Conservation (phyloP, 768 basidiomycete species). For the Lyophyllum semitale region DNA sequence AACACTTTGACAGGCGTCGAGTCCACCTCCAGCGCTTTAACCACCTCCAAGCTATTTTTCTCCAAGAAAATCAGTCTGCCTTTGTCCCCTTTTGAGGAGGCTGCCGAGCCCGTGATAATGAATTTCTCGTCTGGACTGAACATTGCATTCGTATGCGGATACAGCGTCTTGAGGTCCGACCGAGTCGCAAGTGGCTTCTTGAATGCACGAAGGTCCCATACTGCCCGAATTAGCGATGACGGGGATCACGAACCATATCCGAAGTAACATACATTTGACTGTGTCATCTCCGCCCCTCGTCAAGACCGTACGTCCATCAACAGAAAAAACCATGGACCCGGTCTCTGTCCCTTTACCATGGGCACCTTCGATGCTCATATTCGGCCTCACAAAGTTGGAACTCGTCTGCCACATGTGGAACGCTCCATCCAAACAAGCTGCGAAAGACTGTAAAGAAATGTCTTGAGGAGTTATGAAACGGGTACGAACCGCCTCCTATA, state of each 20-base stretch:
- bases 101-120: conserved; percentile 81
- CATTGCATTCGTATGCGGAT: conserved; percentile 90
- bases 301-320: conserved; percentile 83
- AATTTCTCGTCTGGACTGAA: conserved; percentile 95
- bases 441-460: neutral
- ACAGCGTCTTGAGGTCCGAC: conserved; percentile 68
- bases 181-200: conserved; percentile 83
- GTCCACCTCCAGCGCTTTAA: conserved; percentile 67
- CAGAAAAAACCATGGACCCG: conserved; percentile 84
- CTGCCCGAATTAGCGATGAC: conserved; percentile 37
- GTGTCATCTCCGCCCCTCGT: conserved; percentile 95
- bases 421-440: conserved; percentile 90
- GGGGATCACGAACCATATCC: neutral
- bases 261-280: conserved; percentile 76
- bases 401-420: conserved; percentile 91
- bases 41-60: conserved; percentile 69
- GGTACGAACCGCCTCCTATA: conserved; percentile 78
- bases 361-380: conserved; percentile 82
- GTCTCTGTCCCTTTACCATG: conserved; percentile 87
- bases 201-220: conserved; percentile 93
- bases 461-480: conserved; percentile 2
- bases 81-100: conserved; percentile 62
- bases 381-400: conserved; percentile 93
- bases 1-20: conserved; percentile 85
- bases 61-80: conserved; percentile 77